Evolutionary conservation across 768 basidiomycete species (phyloP), one percentile per base, ranked within the genome.

Genomic region (Psilocybe cubensis): DNA sequence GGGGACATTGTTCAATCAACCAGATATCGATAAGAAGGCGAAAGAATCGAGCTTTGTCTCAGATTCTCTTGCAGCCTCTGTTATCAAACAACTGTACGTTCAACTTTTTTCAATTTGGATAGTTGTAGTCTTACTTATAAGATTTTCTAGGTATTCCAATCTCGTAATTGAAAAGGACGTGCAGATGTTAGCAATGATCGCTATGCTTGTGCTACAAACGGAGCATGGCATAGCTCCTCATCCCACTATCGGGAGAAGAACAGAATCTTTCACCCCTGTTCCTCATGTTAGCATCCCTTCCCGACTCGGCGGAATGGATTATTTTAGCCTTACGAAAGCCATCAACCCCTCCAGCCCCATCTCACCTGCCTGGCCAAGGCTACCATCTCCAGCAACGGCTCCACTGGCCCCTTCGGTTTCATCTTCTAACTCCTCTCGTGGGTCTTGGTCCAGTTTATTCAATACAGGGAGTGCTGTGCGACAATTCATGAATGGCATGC

Each of bases 371-470:
- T 84, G 84, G 83, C 77, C 81, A n/a, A 80, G 80, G 17, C 70
- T 80, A 17, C 71, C 80, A 0, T 80, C 84, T 1, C 79, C 78
- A 1, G 63, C 77, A 10, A 69, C 71, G 18, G 74, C 69, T 9
- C 68, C 74, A 2, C 69, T 74, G 3, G 67, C 79, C 2, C 70
- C 79, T 0, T 76, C 80, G 0, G 63, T 83, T 38, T 73, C 79
- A 43, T 75, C 84, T 0, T 86, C 87, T 0, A 81, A 73, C 44
- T 85, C 89, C 3, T 91, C 91, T 2, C 79, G 85, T 42, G 89
- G 85, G 8, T 91, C 92, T 0, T 93, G 92, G 92, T 88, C 90
- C 0, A 92, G 85, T 64, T 66, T 93, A 10, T 89, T 91, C 68
- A 87, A 85, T 57, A 74, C 88, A 0, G 83, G 82, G 17, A 81